Percentiles rank a stretch among this genome's conserved stretches.
These are phyloP conservation scores for Hyphopichia fennica DNA, from an alignment of 1,139 yeast genomes.

Conservation along the genomic window DNA sequence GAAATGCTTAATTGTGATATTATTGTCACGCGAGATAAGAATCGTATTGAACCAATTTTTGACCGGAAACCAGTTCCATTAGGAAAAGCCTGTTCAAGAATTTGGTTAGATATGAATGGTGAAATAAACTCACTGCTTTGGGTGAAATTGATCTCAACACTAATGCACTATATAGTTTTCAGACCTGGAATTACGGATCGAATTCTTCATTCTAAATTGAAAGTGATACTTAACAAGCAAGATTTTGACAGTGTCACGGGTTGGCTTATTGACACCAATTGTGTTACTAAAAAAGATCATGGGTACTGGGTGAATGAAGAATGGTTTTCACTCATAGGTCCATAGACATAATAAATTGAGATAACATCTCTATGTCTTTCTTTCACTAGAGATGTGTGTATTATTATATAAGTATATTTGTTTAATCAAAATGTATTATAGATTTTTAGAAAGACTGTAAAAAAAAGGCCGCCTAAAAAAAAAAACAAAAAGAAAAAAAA, in stretches of 20 bases:
- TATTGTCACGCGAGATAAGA: conserved; percentile 21
- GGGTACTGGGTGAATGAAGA: conserved; percentile 45
- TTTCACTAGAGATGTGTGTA: background rate
- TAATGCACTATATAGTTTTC: conserved; percentile 52
- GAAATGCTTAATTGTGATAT: conserved; percentile 66
- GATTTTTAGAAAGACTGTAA: background rate
- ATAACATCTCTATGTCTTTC: background rate
- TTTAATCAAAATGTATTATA: background rate
- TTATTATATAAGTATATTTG: background rate
- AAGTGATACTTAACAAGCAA: conserved; percentile 40
- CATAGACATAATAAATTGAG: background rate
- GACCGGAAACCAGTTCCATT: conserved; percentile 45
- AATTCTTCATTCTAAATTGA: conserved; percentile 34
- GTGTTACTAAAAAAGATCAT: conserved; percentile 33
- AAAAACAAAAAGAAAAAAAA: too few species aligned
- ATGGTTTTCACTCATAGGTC: conserved; percentile 51
- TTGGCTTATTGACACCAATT: conserved; percentile 55
- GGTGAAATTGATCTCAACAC: conserved; percentile 51
- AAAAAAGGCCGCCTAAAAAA: too few species aligned
- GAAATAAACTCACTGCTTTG: conserved; percentile 59
- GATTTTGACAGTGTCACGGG: conserved; percentile 54
- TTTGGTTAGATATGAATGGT: conserved; percentile 75
- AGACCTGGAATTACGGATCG: conserved; percentile 62
- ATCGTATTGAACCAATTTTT: conserved; percentile 4
- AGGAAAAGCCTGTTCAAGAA: conserved; percentile 61